Evolutionary conservation across 441 rosid genomes (phyloP).

Genomic region (Pelargonium citronellum): DNA sequence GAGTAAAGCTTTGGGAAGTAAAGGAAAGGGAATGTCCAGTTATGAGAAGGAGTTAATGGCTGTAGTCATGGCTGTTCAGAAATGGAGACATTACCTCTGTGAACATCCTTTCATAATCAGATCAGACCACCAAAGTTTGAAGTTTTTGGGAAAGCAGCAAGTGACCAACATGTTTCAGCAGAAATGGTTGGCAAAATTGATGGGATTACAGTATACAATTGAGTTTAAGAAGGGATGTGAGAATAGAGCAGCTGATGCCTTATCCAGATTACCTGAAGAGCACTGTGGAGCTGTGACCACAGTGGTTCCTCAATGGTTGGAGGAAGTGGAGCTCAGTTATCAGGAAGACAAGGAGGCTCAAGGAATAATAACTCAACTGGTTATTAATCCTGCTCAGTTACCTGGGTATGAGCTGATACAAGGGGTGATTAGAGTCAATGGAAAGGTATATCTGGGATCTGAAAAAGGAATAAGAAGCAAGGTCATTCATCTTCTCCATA

Average conservation of each 20-base stretch:
- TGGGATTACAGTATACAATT: not conserved
- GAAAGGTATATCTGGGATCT: too few relatives aligned
- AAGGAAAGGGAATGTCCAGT: not conserved
- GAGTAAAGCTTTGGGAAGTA: not conserved
- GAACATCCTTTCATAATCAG: not conserved
- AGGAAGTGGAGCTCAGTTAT: too few relatives aligned
- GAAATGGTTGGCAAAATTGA: not conserved
- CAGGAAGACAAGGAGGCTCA: too few relatives aligned
- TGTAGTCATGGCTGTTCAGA: not conserved
- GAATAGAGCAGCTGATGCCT: not conserved
- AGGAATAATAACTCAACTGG: too few relatives aligned
- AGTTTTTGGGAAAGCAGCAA: not conserved
- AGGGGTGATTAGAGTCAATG: too few relatives aligned
- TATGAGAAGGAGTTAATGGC: not conserved
- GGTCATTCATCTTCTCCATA: too few relatives aligned
- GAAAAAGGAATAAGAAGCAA: too few relatives aligned
- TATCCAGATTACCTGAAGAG: not conserved
- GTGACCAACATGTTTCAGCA: not conserved
- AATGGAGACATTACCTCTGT: not conserved
- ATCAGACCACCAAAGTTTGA: not conserved
- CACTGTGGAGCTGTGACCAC: too few relatives aligned
- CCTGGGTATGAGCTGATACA: too few relatives aligned
- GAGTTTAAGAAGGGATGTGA: not conserved
- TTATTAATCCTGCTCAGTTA: too few relatives aligned
- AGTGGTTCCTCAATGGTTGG: too few relatives aligned